Percentiles rank a stretch among this genome's conserved stretches.
Conservation (phyloP, 225 moss, liverwort and hornwort genomes). For the Asterella californica region DNA sequence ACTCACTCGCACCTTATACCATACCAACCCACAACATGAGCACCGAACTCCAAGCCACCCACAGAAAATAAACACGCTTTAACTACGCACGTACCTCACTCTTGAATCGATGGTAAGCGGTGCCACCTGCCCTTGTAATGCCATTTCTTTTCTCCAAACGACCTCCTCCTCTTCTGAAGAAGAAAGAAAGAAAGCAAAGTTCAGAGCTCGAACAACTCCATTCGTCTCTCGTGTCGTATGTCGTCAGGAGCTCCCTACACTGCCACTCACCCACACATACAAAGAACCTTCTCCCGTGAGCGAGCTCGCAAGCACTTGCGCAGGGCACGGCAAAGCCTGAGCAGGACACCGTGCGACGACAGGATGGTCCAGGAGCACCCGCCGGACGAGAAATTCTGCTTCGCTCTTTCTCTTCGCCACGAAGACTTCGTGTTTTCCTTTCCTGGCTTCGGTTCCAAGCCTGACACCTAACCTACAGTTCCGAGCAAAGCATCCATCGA, state of each 20-base stretch:
- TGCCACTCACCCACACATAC: not conserved
- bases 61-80: too few species aligned
- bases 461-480: too few species aligned
- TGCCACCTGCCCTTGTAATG: not conserved
- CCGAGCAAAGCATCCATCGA: too few species aligned
- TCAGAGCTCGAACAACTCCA: not conserved
- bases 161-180: too few species aligned
- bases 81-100: not conserved
- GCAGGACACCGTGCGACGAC: too few species aligned
- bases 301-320: not conserved
- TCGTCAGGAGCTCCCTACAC: not conserved
- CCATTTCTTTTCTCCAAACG: not conserved
- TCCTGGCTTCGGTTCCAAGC: not conserved
- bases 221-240: not conserved
- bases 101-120: slow-evolving; percentile 1
- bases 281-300: not conserved
- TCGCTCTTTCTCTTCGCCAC: not conserved
- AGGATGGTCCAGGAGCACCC: not conserved
- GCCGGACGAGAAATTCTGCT: not conserved
- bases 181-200: not conserved
- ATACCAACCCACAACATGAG: too few species aligned
- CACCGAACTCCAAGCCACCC: too few species aligned
- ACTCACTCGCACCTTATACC: too few species aligned
- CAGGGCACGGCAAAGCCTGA: not conserved
- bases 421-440: not conserved